phyloP scores from a whole-genome alignment of 2,329 filamentous ascomycete species.

The Xylaria sp. region DNA sequence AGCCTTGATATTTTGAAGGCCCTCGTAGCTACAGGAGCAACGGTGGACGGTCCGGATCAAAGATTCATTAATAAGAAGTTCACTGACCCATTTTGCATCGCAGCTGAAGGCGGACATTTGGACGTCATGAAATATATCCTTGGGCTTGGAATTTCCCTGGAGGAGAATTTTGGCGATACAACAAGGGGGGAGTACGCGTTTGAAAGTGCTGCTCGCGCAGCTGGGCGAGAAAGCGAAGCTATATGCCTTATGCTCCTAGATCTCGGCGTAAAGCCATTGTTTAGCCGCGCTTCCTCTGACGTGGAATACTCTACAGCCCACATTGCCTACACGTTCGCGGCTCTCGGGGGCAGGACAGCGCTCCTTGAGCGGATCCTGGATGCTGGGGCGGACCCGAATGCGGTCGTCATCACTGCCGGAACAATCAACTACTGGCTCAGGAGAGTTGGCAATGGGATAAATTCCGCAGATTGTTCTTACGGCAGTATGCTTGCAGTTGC shows the following conservation, averaged over 20 bases:
- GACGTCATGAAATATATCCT: neutral
- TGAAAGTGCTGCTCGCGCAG: neutral
- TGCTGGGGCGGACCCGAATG: neutral
- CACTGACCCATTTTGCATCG: neutral
- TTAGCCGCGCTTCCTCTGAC: neutral
- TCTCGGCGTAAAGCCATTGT: neutral
- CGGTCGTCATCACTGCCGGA: neutral
- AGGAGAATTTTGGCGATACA: neutral
- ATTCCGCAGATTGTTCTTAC: neutral
- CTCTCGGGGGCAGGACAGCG: neutral
- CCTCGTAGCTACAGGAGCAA: neutral
- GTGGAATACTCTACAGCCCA: neutral
- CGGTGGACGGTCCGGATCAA: neutral
- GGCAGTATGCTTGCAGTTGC: neutral
- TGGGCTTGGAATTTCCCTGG: neutral
- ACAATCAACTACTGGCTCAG: neutral
- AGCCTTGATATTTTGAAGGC: neutral
- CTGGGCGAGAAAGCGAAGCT: neutral
- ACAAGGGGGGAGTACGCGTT: neutral
- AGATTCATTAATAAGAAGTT: neutral
- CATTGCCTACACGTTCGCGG: neutral
- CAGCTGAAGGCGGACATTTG: neutral
- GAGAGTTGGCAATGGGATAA: neutral
- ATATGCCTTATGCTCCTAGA: neutral
- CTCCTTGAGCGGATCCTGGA: neutral